These are phyloP conservation scores for Heterotrichella gracilis DNA, from an alignment of 352 stramenopile species.

Conservation along the genomic window DNA sequence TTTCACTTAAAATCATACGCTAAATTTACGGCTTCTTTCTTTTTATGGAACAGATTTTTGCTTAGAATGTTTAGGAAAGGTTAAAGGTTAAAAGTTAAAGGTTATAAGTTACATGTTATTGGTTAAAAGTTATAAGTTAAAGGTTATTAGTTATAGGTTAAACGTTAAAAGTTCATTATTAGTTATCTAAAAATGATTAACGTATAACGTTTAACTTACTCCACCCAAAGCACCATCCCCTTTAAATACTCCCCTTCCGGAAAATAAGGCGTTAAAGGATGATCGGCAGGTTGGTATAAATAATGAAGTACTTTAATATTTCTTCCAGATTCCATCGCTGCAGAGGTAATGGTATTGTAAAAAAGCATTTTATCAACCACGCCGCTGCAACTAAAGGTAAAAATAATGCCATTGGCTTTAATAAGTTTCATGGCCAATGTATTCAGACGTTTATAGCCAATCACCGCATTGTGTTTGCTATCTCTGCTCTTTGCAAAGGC, in stretches of 20 bases:
- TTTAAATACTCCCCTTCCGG: not conserved
- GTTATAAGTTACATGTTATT: too few species aligned
- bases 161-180: too few species aligned
- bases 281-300: not conserved
- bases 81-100: too few species aligned
- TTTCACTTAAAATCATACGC: not conserved
- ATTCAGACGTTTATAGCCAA: not conserved
- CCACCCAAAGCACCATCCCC: not conserved
- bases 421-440: not conserved
- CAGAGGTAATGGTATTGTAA: not conserved
- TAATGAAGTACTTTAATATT: not conserved
- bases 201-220: not conserved
- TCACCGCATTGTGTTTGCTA: not conserved
- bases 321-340: not conserved
- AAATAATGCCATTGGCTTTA: not conserved
- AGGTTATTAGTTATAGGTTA: too few species aligned
- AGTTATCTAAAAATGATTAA: too few species aligned
- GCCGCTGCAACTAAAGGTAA: not conserved
- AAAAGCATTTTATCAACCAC: not conserved
- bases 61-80: too few species aligned
- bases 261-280: not conserved
- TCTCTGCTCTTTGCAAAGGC: not conserved
- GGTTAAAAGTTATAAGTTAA: too few species aligned
- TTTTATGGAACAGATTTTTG: not conserved
- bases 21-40: not conserved